Conservation (phyloP, 2,329 filamentous ascomycete genomes). For the Pseudogymnoascus sp. region DNA sequence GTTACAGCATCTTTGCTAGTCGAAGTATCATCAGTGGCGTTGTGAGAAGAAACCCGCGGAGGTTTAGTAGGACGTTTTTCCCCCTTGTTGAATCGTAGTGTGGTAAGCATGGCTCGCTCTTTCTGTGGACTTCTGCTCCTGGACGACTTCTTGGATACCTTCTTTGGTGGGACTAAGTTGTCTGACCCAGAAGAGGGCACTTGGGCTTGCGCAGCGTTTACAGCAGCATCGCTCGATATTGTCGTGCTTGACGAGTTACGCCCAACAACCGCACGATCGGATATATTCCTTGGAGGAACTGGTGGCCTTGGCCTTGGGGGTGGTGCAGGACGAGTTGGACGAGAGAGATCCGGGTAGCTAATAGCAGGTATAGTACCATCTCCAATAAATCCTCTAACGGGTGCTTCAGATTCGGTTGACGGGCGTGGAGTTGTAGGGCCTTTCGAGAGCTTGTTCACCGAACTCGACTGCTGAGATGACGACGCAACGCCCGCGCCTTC, state of each 20-base stretch:
- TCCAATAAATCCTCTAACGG: conserved; percentile 57
- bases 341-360: conserved; percentile 72
- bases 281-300: conserved; percentile 39
- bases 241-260: conserved; percentile 12
- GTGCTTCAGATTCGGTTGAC: conserved; percentile 21
- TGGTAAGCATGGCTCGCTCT: conserved; percentile 50
- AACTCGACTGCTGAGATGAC: not conserved
- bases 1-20: conserved; percentile 35
- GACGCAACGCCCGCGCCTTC: conserved; percentile 15
- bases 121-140: conserved; percentile 52
- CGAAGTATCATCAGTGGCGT: conserved; percentile 30
- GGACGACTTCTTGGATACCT: conserved; percentile 26
- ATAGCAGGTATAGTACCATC: conserved; percentile 74
- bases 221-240: not conserved
- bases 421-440: conserved; percentile 13
- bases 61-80: conserved; percentile 39
- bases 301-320: conserved; percentile 40
- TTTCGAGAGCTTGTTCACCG: conserved; percentile 24
- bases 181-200: conserved; percentile 15
- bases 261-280: conserved; percentile 37
- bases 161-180: conserved; percentile 16
- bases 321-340: conserved; percentile 54
- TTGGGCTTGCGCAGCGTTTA: not conserved
- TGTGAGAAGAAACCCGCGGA: conserved; percentile 19
- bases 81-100: conserved; percentile 42